Base-by-base conservation (phyloP, 108 stramenopile genomes). In the Parmales sp. region DNA sequence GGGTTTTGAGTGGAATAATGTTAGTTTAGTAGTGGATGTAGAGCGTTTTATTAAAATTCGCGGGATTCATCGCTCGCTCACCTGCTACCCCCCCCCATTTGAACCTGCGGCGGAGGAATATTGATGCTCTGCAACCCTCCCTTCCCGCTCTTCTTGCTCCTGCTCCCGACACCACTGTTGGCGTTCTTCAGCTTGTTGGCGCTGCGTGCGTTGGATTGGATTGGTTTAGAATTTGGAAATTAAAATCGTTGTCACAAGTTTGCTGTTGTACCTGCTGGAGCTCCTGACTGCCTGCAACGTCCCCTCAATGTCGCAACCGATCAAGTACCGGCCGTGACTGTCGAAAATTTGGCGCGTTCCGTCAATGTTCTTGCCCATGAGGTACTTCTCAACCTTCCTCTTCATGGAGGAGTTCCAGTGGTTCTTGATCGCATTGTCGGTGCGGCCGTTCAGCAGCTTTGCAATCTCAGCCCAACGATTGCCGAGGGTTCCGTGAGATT, bases 351-450 rank as follows among this genome's bases (percentile, higher is more conserved):
- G 51, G 68, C 69, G 46, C 37, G 64, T 66, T 7, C 69, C 70
- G 60, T 79, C 72, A 16, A 68, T 72, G 48, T 76, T 74, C 65
- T 83, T 86, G 41, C 73, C 66, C n/a, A 46, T 68, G 23, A 90
- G 73, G 66, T 86, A 88, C 48, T 84, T 88, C 77, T 90, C 89
- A 54, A 90, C 81, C 70, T 89, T 90, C 28, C 87, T 81, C 71
- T 88, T 88, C 91, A 94, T 92, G 11, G 85, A 86, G 2, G 91
- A 91, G 75, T 96, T 96, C 92, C 92, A 96, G 69, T 92, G 92
- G 73, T 94, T 93, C 76, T 93, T 98, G 70, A 98, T 97, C 37
- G 95, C 90, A 77, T 97, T 98, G 77, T 98, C 96, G 4, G 97
- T 98, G 28, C 93, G 77, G 18, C 94, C 96, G 19, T 77, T 80